Evolutionary conservation across 805 yeast genomes (phyloP), one percentile per base, ranked within the genome.

Genomic region (Pichia scutulata): DNA sequence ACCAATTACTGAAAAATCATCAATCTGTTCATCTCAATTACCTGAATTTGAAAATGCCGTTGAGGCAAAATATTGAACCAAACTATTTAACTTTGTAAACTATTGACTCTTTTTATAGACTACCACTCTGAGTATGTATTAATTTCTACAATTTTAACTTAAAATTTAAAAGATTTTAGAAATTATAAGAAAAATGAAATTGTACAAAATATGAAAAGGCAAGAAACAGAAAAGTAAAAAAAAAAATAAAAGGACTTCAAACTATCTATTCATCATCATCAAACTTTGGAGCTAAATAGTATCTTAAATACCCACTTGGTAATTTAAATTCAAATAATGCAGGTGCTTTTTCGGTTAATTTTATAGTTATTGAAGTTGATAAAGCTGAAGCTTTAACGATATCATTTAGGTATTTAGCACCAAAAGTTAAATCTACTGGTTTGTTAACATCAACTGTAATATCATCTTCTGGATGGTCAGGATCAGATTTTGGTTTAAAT

Each of bases 201-300:
- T 23, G 37, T 46, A 39, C 39, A 41, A 43, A 40, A 28, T 22
- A n/a, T 19, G 8, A 28, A 25, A 18, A 36, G 19, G n/a, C 13
- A 24, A 41, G 13, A n/a, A n/a, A n/a, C n/a, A 48, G 41, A 36
- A 46, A 28, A 39, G 33, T 39, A 39, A 21, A 24, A 25, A 14
- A 26, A 26, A 16, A 39, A 28, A 14, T n/a, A 9, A 23, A n/a
- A 13, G 12, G 12, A 28, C 4, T 16, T 14, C 33, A 46, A 28
- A 3, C n/a, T 13, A 28, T 13, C 64, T 72, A 80, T 57, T 86
- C 93, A 56, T 87, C 96, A 56, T 90, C 98, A 57, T 86, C 96
- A 67, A 93, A 89, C 77, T 93, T 92, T 53, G 99, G 99, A 60
- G 99, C 99, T 68, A 93, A 78, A 79, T 87, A 93, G 80, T 86